A percentile compares a stretch with the other conserved stretches of the same genome.
These are phyloP conservation scores for Paramecium bursaria DNA, from an alignment of 73 alveolate genomes.

Conservation along the genomic window DNA sequence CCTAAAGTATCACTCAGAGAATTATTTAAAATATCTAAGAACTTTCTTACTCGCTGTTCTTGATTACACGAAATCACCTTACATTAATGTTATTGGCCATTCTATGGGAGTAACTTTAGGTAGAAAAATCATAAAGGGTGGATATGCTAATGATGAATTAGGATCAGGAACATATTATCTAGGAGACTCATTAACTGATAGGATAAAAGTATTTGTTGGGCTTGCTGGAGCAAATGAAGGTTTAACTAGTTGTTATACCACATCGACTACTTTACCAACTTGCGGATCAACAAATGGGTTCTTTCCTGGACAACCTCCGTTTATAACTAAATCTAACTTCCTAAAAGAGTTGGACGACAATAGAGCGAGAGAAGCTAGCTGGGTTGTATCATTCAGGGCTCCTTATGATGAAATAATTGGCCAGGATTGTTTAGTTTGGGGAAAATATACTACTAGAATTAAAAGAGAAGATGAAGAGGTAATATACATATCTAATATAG, in stretches of 20 bases:
- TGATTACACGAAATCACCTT: conserved; percentile 71
- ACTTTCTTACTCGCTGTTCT: conserved; percentile 72
- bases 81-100: conserved; percentile 69
- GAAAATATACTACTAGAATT: conserved; percentile 69
- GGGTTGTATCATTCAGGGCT: conserved; percentile 62
- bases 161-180: conserved; percentile 61
- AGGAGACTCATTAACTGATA: conserved; percentile 69
- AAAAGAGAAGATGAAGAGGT: conserved; percentile 30
- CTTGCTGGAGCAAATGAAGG: conserved; percentile 76
- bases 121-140: conserved; percentile 73
- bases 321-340: conserved; percentile 32
- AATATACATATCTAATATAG: too few species aligned
- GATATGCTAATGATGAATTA: conserved; percentile 68
- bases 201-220: conserved; percentile 74
- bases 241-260: conserved; percentile 62
- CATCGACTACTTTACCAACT: conserved; percentile 59
- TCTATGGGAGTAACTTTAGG: conserved; percentile 79
- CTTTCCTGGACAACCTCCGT: conserved; percentile 74
- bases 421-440: conserved; percentile 71
- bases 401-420: conserved; percentile 69
- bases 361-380: conserved; percentile 63
- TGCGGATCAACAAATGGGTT: conserved; percentile 72
- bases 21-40: conserved; percentile 67
- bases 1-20: conserved; percentile 61
- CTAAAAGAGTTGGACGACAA: conserved; percentile 56